Base-by-base conservation (phyloP, 2,329 filamentous ascomycete genomes). In the Stagonosporopsis tanaceti region DNA sequence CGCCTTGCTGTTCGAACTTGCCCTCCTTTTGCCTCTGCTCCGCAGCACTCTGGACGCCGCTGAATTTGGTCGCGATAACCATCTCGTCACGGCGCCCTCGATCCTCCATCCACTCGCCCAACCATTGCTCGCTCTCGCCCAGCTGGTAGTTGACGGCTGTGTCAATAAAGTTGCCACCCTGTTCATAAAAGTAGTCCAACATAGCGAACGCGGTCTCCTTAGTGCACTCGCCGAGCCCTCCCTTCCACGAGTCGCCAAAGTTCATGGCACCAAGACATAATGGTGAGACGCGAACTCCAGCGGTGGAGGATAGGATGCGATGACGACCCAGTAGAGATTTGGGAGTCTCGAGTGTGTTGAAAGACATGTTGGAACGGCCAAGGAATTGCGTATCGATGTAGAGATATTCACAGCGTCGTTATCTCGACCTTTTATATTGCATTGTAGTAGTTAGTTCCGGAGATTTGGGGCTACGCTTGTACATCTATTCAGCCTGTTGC, bases 81-180 rank as follows among this genome's bases (percentile, higher is more conserved):
- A 80, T 77, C 57, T 71, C 68, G 53, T 79, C 77, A 8, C 78
- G 68, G 47, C 72, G 74, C 14, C 69, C 64, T 45, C 72, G 66
- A 46, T 47, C 30, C 54, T 76, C 66, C 72, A 80, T 76, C 77
- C 77, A 80, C 53, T 80, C 78, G 38, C 78, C 77, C 17, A 80
- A 59, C 76, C 76, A 79, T 14, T 70, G 63, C 63, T 80, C 78
- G n/a, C 71, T 76, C 57, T 80, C 67, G 28, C 76, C 74, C 53
- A 68, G 59, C 47, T 78, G 75, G 55, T 79, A 79, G 60, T 73
- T 74, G 56, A 73, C 74, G 9, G 75, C 75, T 6, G 87, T 90
- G 71, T 91, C 89, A 68, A 92, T 87, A 72, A 91, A 91, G 76
- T 91, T 91, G 30, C 89, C 89, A 4, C 87, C 87, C 0, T 87